Percentiles rank a stretch among this genome's conserved stretches.
These are phyloP conservation scores for Vitis hybrid DNA, from an alignment of 177 flowering plant genomes.

Conservation along the genomic window DNA sequence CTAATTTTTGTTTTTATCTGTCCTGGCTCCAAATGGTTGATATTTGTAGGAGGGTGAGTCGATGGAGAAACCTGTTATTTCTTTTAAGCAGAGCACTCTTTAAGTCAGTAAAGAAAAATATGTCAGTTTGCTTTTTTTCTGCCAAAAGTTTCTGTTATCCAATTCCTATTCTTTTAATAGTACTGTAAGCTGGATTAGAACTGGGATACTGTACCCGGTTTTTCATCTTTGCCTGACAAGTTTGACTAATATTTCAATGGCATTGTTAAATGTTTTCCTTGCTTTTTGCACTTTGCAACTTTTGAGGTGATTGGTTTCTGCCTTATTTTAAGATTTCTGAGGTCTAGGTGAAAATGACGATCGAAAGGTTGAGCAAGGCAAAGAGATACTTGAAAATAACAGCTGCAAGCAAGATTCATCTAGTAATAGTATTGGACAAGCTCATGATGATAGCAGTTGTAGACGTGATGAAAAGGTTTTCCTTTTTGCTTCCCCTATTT, in stretches of 20 bases:
- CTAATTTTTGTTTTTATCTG: too few species aligned
- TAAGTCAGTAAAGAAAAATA: too few species aligned
- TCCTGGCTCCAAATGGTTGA: too few species aligned
- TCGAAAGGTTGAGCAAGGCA: conserved; percentile 23
- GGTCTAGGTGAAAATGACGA: conserved; percentile 30
- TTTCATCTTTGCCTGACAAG: not conserved
- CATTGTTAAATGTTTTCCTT: not conserved
- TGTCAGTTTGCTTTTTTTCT: too few species aligned
- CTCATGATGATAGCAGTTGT: conserved; percentile 20
- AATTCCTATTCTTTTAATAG: too few species aligned
- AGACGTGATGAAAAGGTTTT: conserved; percentile 45
- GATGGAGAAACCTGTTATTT: too few species aligned
- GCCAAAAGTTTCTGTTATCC: too few species aligned
- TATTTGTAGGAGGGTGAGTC: too few species aligned
- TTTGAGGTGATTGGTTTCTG: not conserved
- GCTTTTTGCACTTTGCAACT: not conserved
- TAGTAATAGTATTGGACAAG: conserved; percentile 16
- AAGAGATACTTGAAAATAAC: conserved; percentile 15
- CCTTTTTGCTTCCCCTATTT: not conserved
- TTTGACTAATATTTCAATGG: not conserved
- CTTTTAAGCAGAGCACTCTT: too few species aligned
- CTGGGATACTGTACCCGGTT: too few species aligned
- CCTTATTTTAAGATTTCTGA: conserved; percentile 9
- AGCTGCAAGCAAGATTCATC: conserved; percentile 15
- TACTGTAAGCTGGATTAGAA: too few species aligned